Percentiles rank a stretch among this genome's conserved stretches.
These are phyloP conservation scores for Pseudozyma tsukubaensis DNA, from an alignment of 1,284 basidiomycete species.

Conservation along the genomic window DNA sequence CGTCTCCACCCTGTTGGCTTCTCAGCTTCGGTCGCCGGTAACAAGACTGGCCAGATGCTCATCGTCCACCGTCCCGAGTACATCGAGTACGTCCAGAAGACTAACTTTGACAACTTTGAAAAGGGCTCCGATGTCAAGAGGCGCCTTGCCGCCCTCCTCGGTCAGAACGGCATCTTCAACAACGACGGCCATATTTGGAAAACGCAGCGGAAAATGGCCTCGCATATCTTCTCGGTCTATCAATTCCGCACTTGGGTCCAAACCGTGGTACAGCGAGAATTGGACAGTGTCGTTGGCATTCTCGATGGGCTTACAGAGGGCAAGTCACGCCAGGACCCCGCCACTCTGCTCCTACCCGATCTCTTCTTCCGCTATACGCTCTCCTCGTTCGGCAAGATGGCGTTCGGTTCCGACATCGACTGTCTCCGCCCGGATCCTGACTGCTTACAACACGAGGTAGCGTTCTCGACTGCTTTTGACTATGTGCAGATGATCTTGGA, in stretches of 20 bases:
- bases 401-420: slow-evolving; percentile 43
- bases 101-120: slow-evolving; percentile 64
- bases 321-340: slow-evolving; percentile 19
- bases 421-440: slow-evolving; percentile 38
- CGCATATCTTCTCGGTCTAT: slow-evolving; percentile 61
- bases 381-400: slow-evolving; percentile 56
- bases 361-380: slow-evolving; percentile 62
- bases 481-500: slow-evolving; percentile 55
- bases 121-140: slow-evolving; percentile 50
- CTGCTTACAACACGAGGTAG: slow-evolving; percentile 35
- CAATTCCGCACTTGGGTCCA: slow-evolving; percentile 59
- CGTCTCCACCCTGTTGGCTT: slow-evolving; percentile 30
- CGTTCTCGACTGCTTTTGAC: slow-evolving; percentile 50
- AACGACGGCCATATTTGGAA: slow-evolving; percentile 66
- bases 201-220: slow-evolving; percentile 61
- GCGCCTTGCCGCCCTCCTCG: slow-evolving; percentile 52
- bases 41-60: slow-evolving; percentile 39
- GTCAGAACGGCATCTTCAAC: slow-evolving; percentile 57
- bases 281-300: slow-evolving; percentile 44
- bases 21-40: slow-evolving; percentile 20
- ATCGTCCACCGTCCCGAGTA: slow-evolving; percentile 53
- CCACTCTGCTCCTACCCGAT: slow-evolving; percentile 41
- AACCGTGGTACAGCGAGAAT: slow-evolving; percentile 55
- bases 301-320: slow-evolving; percentile 33
- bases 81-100: slow-evolving; percentile 66